These are phyloP conservation scores for Botrytis sinoallii DNA, from an alignment of 2,329 filamentous ascomycete genomes.

Conservation along the genomic window DNA sequence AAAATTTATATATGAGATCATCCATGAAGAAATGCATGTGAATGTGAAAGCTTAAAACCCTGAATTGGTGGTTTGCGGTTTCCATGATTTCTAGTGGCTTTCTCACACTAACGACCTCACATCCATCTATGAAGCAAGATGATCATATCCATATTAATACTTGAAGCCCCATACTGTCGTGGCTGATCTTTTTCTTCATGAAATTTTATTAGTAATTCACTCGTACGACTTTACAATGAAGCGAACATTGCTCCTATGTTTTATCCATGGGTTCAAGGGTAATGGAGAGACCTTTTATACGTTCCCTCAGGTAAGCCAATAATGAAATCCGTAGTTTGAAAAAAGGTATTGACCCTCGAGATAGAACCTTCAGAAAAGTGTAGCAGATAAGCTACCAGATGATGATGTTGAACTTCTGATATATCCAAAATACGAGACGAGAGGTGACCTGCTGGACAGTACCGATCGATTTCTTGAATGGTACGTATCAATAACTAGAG, in stretches of 20 bases:
- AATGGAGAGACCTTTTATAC: slow-evolving; percentile 65
- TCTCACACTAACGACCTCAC: neutral
- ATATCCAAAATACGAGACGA: slow-evolving; percentile 72
- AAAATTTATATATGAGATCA: slow-evolving; percentile 6
- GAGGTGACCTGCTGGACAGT: slow-evolving; percentile 59
- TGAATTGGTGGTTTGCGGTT: neutral
- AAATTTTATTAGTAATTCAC: neutral
- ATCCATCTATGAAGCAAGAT: neutral
- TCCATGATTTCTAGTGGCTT: neutral
- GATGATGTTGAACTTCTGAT: slow-evolving; percentile 59
- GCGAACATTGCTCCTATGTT: slow-evolving; percentile 66
- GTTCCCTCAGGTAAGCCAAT: slow-evolving; percentile 52
- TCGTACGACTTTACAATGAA: slow-evolving; percentile 40
- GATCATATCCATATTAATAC: slow-evolving; percentile 9
- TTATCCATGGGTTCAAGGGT: slow-evolving; percentile 72
- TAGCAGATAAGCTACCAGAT: slow-evolving; percentile 57
- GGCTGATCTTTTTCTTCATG: neutral
- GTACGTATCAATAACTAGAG: slow-evolving; percentile 33
- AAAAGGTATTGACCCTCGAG: slow-evolving; percentile 5
- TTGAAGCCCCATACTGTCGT: neutral
- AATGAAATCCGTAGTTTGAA: too few relatives aligned
- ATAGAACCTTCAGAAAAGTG: slow-evolving; percentile 54
- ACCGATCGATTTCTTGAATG: slow-evolving; percentile 55
- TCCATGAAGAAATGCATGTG: neutral
- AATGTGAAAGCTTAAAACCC: slow-evolving; percentile 4